Evolutionary conservation across 176 grass and related monocot genomes (phyloP).

Genomic region (Dendrocalamus sinicus): DNA sequence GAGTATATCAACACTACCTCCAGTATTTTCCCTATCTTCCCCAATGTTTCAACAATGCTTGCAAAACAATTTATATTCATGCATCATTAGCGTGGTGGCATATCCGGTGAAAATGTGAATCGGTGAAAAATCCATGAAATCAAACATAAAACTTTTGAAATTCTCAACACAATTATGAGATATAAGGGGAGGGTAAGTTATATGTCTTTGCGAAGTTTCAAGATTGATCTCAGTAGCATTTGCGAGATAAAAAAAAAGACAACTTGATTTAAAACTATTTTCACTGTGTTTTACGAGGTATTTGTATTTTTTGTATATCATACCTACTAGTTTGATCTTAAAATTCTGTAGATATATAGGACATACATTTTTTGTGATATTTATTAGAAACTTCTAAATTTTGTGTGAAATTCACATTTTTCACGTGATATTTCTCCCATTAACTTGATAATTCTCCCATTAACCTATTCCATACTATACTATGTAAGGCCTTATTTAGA

Average conservation of each 20-base stretch:
- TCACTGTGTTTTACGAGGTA: not conserved
- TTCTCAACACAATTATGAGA: not conserved
- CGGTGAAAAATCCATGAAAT: not conserved
- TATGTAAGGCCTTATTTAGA: not conserved
- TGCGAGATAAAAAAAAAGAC: not conserved
- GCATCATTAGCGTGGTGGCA: not conserved
- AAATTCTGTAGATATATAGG: not conserved
- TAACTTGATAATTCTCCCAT: not conserved
- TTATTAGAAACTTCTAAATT: not conserved
- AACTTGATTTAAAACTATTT: not conserved
- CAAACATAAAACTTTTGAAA: not conserved
- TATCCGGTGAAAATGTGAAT: not conserved
- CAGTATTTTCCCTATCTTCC: too few species aligned
- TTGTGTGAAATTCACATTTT: not conserved
- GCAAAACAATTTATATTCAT: not conserved
- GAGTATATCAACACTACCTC: not conserved
- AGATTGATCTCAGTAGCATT: too few species aligned
- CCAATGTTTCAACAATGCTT: not conserved
- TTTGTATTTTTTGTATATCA: not conserved
- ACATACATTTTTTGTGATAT: not conserved
- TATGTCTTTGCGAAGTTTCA: not conserved
- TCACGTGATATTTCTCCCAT: not conserved
- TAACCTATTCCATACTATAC: not conserved
- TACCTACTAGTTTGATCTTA: not conserved
- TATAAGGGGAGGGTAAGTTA: not conserved